A percentile compares a stretch with the other conserved stretches of the same genome.
Conservation (phyloP, 2,329 filamentous ascomycete genomes). For the Cercospora sp. region DNA sequence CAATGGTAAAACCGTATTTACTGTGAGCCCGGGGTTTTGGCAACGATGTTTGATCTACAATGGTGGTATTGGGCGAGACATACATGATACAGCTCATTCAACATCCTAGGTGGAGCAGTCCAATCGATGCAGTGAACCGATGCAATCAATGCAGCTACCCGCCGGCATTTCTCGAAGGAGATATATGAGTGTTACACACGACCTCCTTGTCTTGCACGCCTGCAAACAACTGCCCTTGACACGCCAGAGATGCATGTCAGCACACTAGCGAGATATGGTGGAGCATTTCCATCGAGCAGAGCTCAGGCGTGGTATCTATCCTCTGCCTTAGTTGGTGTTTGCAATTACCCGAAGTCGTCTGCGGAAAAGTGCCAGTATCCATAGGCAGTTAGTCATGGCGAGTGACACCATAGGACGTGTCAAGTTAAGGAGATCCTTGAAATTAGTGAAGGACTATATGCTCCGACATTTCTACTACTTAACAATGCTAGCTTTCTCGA, state of each 20-base stretch:
- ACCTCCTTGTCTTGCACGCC: background rate
- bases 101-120: too few species aligned
- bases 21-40: too few species aligned
- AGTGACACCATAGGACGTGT: background rate
- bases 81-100: background rate
- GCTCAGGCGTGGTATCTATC: background rate
- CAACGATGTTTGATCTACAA: too few species aligned
- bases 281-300: background rate
- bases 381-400: too few species aligned
- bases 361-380: too few species aligned
- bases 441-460: accelerated
- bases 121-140: background rate
- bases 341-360: background rate
- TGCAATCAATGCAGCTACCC: background rate
- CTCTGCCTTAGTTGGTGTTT: background rate
- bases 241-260: background rate
- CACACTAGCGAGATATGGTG: too few species aligned
- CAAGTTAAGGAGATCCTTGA: background rate
- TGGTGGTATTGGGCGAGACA: background rate
- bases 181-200: background rate
- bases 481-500: background rate
- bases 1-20: too few species aligned
- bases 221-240: too few species aligned
- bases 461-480: background rate
- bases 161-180: background rate